Percentiles rank a stretch among this genome's conserved stretches.
phyloP scores from a whole-genome alignment of 78 protist genomes.

The Creolimax fragrantissima region DNA sequence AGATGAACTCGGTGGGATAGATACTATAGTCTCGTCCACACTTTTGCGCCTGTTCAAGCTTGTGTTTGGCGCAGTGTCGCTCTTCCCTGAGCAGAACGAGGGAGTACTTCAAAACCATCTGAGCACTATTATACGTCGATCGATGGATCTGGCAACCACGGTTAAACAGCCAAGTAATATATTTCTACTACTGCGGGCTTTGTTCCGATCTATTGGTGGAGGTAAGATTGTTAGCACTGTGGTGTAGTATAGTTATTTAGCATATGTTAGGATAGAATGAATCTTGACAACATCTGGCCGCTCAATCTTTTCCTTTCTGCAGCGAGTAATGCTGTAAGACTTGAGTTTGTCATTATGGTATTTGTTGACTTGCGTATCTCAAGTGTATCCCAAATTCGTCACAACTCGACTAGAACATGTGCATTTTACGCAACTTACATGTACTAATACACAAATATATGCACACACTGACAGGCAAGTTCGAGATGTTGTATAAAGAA shows the following conservation, averaged over 20 bases:
- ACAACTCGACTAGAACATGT: background rate
- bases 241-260: background rate
- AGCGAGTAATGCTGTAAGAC: too few relatives aligned
- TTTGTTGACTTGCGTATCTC: background rate
- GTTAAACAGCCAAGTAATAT: slow-evolving; percentile 31
- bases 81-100: slow-evolving; percentile 56
- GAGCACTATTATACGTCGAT: slow-evolving; percentile 25
- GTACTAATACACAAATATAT: background rate
- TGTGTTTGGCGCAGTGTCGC: slow-evolving; percentile 52
- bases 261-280: background rate
- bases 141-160: background rate
- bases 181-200: slow-evolving; percentile 49
- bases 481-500: slow-evolving; percentile 57
- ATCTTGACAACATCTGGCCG: background rate
- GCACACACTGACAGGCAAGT: slow-evolving; percentile 57
- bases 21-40: background rate
- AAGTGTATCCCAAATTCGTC: too few relatives aligned
- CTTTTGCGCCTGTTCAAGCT: slow-evolving; percentile 59
- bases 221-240: background rate
- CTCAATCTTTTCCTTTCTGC: background rate
- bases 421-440: background rate
- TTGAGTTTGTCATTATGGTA: too few relatives aligned
- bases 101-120: slow-evolving; percentile 57
- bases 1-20: slow-evolving; percentile 12
- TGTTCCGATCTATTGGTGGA: slow-evolving; percentile 53